Evolutionary conservation across 1,284 basidiomycete genomes (phyloP).

Genomic region (Golubevia sp.): DNA sequence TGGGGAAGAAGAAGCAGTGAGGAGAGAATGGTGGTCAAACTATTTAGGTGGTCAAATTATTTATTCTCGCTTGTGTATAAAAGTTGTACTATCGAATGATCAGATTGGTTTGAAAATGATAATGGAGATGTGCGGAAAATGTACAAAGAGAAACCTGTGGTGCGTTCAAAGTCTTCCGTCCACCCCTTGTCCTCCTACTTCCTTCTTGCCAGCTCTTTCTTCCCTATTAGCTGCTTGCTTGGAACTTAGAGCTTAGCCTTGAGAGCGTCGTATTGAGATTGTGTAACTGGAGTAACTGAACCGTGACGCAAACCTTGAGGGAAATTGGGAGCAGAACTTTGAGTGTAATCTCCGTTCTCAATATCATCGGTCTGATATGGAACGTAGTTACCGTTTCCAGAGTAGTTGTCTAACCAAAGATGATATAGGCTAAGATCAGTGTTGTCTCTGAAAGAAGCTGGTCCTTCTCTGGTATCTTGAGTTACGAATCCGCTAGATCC

Average conservation of each 20-base stretch:
- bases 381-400: constrained; percentile 5
- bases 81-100: no score
- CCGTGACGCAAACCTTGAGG: neutral
- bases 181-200: no score
- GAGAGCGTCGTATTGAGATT: neutral
- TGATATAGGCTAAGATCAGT: neutral
- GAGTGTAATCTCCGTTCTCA: neutral
- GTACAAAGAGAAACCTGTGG: no score
- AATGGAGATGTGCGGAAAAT: no score
- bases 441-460: constrained; percentile 13
- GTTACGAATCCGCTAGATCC: constrained; percentile 5
- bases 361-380: constrained; percentile 8
- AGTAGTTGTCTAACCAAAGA: constrained; percentile 16
- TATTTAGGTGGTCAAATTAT: no score
- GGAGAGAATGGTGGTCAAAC: no score
- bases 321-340: neutral
- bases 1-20: neutral
- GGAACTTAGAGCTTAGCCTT: no score
- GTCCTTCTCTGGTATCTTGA: constrained; percentile 8
- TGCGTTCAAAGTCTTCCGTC: no score
- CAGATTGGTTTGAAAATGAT: no score
- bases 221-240: no score
- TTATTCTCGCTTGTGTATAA: no score
- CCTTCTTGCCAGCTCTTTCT: no score
- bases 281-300: neutral